A percentile compares a stretch with the other conserved stretches of the same genome.
These are phyloP conservation scores for Stephania japonica DNA, from an alignment of 164 flowering plant species.

Conservation along the genomic window DNA sequence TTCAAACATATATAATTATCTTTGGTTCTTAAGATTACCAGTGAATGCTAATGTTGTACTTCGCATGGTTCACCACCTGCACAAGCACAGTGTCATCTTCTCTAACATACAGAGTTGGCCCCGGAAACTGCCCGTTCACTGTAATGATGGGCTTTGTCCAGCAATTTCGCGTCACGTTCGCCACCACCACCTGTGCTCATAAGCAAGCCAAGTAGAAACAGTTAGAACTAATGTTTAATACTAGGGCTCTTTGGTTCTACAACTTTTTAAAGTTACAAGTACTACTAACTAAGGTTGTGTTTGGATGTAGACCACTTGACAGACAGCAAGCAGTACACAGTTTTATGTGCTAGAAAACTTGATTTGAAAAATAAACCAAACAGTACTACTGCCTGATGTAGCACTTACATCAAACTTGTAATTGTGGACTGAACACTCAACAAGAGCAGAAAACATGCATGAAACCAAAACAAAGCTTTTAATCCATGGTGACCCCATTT, in stretches of 20 bases:
- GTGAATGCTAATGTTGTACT: constrained; percentile 37
- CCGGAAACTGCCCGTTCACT: too few relatives aligned
- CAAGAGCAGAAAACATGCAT: not conserved
- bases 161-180: constrained; percentile 28
- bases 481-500: constrained; percentile 3
- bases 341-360: too few relatives aligned
- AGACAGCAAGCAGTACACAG: too few relatives aligned
- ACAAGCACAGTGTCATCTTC: constrained; percentile 38
- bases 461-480: not conserved
- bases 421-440: constrained; percentile 3
- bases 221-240: too few relatives aligned
- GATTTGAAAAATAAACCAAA: too few relatives aligned
- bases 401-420: constrained; percentile 14
- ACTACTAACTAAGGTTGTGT: too few relatives aligned
- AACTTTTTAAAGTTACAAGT: too few relatives aligned
- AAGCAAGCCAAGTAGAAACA: not conserved
- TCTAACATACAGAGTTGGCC: constrained; percentile 12
- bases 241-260: too few relatives aligned
- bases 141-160: constrained; percentile 21
- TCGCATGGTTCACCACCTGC: constrained; percentile 37
- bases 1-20: too few relatives aligned
- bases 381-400: too few relatives aligned
- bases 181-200: constrained; percentile 32
- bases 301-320: too few relatives aligned
- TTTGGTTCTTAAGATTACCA: constrained; percentile 20